Evolutionary conservation across 225 moss, liverwort and hornwort genomes (phyloP), one percentile per base, ranked within the genome.

Genomic region (Marchantia paleacea): DNA sequence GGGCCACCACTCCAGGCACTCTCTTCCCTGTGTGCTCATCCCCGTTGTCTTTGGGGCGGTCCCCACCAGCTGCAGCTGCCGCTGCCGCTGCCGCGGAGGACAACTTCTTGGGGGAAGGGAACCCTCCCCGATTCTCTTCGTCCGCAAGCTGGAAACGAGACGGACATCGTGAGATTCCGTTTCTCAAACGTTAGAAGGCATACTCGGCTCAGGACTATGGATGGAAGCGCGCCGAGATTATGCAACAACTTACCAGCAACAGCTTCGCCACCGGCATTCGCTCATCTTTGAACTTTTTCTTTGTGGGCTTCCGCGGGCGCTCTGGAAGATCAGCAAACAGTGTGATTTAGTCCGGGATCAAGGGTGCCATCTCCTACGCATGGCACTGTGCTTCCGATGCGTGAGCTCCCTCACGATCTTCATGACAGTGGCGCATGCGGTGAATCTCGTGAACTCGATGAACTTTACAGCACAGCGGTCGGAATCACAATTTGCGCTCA

Each of bases 1-100:
- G 79, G 52, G 93, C 95, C 75, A 95, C 93, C 53, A 95, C 92
- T 15, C 95, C 92, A 0, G 95, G 95, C 48, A 89, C 89, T 76
- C 90, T 86, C 75, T 87, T 91, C 29, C 87, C 89, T 0, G 62
- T 30, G 0, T 66, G 49, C 8, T 84, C 90, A 47, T 86, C 93
- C 31, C 90, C 90, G 49, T 74, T 87, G 81, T 81, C 84, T 57
- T 79, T 79, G 4, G 72, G 28, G 12, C 82, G 85, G 75, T 91
- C 92, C 30, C 86, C 88, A 67, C 18, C 80, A 53, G 47, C 70
- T 72, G 15, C 76, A 80, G 63, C 74, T 66, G 77, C 61, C 20
- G 14, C 69, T 0, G 73, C 74, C 24, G 49, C 85, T 0, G 73
- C 74, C 24, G 49, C 85, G 26, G 76, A 74, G 18, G 85, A 83